Evolutionary conservation across 345 rosid genomes (phyloP).

Genomic region (Diplotaxis tenuifolia): DNA sequence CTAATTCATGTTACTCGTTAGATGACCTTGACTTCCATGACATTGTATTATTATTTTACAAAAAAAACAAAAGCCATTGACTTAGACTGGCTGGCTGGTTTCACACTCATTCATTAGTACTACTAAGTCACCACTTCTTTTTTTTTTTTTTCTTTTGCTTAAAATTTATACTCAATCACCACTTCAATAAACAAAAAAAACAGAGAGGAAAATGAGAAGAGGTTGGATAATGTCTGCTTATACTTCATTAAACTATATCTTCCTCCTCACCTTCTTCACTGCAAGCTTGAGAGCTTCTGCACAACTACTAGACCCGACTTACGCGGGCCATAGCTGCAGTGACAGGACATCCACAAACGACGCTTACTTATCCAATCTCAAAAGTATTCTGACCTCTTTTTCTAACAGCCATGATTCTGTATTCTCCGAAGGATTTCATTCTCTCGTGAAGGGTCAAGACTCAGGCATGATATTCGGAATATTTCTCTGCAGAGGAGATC

Average conservation of each 20-base stretch:
- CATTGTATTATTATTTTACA: neutral
- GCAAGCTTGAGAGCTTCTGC: constrained; percentile 29
- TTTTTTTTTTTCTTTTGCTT: too few relatives aligned
- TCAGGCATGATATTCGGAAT: constrained; percentile 26
- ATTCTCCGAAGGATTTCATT: neutral
- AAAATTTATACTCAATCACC: too few relatives aligned
- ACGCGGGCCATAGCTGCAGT: neutral
- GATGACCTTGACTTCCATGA: constrained; percentile 19
- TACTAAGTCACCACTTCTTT: too few relatives aligned
- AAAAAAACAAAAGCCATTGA: neutral
- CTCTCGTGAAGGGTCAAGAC: constrained; percentile 23
- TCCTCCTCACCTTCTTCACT: constrained; percentile 3
- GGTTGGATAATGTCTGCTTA: constrained; percentile 25
- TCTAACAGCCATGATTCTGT: constrained; percentile 3
- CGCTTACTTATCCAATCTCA: constrained; percentile 33
- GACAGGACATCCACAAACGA: constrained; percentile 17
- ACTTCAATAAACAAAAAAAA: neutral
- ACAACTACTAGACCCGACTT: constrained; percentile 8
- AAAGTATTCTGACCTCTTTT: constrained; percentile 28
- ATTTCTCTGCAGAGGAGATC: constrained; percentile 42
- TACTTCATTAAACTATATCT: neutral
- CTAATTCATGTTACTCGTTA: neutral
- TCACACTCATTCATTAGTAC: neutral
- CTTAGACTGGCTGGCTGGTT: neutral
- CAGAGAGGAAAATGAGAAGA: neutral